Base-by-base conservation (phyloP, 1,284 basidiomycete genomes). In the Phylloboletellus chloephorus region DNA sequence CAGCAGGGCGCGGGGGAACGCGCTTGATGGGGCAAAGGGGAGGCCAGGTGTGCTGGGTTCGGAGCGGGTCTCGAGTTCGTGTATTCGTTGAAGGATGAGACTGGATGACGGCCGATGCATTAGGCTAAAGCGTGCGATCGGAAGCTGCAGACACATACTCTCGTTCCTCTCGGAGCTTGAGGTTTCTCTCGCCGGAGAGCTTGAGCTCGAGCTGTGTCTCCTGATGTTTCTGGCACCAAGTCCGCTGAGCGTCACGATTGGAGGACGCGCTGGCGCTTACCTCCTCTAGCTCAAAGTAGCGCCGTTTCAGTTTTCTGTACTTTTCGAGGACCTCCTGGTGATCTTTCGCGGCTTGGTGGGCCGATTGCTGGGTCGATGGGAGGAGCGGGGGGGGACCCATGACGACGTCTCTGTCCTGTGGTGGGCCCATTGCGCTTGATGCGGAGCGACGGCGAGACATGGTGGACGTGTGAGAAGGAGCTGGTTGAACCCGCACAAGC, bases 231-330 rank as follows among this genome's bases (percentile, higher is more conserved):
- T 79, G 59, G 31, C 19, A 48, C 56, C 38, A 45, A 35, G 46
- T 57, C 43, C 32, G 42, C 37, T 40, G 47, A 30, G 39, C 6
- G 12, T 20, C 35, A 23, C 47, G 55, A 47, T 48, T 31, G 49
- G 34, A 26, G 48, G 47, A 17, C 15, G 20, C 16, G 39, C 33
- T 5, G 29, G 26, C 34, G 66, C 72, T 50, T 24, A 82, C 81
- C 69, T 82, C 75, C 53, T 82, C 81, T 32, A 83, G 70, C 44
- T 82, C 78, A 50, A 74, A 73, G 56, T 73, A 79, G 28, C 74
- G 74, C 37, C 76, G 64, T 53, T 83, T 83, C 37, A 81, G 65
- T 44, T 68, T 73, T 51, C 67, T 73, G 60, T 81, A 79, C 58
- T 79, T 82, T 63, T 80, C 78, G 31, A 56, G 53, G 41, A 72